Conservation (phyloP, 2,329 filamentous ascomycete genomes). For the Albifimbria verrucaria region DNA sequence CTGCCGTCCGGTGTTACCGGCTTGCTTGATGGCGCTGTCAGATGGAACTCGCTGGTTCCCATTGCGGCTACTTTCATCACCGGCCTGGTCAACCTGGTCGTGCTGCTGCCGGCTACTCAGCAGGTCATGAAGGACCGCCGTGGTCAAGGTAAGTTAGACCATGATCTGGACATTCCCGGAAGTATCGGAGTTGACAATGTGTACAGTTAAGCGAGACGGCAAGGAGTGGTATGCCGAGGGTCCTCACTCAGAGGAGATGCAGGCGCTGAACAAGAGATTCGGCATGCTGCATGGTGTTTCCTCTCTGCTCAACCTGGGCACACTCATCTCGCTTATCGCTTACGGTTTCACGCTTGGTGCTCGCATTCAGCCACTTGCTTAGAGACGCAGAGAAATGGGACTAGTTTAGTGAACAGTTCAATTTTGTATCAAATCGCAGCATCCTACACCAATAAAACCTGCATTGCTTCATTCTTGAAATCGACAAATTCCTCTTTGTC, state of each 20-base stretch:
- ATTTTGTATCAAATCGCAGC: neutral
- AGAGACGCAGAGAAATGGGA: neutral
- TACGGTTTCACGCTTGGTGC: constrained; percentile 76
- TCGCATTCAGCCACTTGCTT: constrained; percentile 46
- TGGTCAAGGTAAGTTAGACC: constrained; percentile 63
- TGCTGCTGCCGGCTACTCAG: constrained; percentile 73
- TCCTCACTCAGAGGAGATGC: constrained; percentile 83
- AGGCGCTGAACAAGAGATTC: constrained; percentile 74
- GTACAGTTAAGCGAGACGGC: constrained; percentile 74
- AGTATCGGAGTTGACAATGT: constrained; percentile 76
- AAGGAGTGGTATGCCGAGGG: constrained; percentile 79
- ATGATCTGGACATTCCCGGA: no score
- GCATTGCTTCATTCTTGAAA: no score
- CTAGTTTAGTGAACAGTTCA: neutral
- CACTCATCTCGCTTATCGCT: constrained; percentile 64
- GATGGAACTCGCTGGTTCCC: constrained; percentile 63
- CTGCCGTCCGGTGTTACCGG: constrained; percentile 47
- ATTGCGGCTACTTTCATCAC: constrained; percentile 68
- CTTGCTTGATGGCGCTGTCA: constrained; percentile 57
- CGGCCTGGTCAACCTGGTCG: constrained; percentile 65
- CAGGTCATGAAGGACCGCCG: constrained; percentile 72
- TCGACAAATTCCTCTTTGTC: no score
- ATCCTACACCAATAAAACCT: no score
- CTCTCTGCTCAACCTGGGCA: constrained; percentile 72
- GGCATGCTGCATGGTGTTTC: constrained; percentile 77